Evolutionary conservation across 2,329 filamentous ascomycete genomes (phyloP), one percentile per base, ranked within the genome.

Genomic region (Boeremia exigua): DNA sequence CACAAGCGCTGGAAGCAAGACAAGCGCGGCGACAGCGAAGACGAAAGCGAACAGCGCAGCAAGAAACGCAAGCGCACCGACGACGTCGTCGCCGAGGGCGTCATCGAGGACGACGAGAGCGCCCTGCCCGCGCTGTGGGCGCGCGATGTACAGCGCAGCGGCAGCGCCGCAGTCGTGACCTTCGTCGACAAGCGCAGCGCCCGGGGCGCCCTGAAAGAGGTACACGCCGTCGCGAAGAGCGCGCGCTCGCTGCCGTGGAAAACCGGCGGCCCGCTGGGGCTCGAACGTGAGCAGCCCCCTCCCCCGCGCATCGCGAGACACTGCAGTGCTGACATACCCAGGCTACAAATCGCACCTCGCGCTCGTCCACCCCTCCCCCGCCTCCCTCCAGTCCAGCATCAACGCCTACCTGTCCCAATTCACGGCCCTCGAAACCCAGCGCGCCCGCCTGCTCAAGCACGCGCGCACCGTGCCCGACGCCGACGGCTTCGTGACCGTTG

Each of bases 401-500:
- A 92, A 97, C 70, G 86, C 88, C 32, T 98, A 92, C 80, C 96
- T 98, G 83, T 84, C 85, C 19, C 81, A 87, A n/a, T 98, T 92
- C 79, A 74, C 77, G 25, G 75, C 89, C 82, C 78, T 84, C 71
- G 78, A 91, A 81, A 78, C 90, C 84, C 81, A 86, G 75, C 77
- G 88, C 81, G 76, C 88, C 81, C 65, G 83, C 70, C 62, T 87
- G 79, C 78, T 82, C 80, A 71, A 89, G 78, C 71, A 84, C 51
- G 79, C 88, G 58, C 86, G 91, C 58, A 88, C 89, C 64, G 88
- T 92, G 68, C 92, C 94, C 0, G 95, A 99, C 74, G 93, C 92
- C 70, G 95, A 99, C 75, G 95, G 95, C 2, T 99, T 99, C 73
- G 84, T 98, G 44, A 98, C 93, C 3, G 95, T 99, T 23, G 90